Base-by-base conservation (phyloP, 441 rosid species). In the Bocquillonia castaneifolia region DNA sequence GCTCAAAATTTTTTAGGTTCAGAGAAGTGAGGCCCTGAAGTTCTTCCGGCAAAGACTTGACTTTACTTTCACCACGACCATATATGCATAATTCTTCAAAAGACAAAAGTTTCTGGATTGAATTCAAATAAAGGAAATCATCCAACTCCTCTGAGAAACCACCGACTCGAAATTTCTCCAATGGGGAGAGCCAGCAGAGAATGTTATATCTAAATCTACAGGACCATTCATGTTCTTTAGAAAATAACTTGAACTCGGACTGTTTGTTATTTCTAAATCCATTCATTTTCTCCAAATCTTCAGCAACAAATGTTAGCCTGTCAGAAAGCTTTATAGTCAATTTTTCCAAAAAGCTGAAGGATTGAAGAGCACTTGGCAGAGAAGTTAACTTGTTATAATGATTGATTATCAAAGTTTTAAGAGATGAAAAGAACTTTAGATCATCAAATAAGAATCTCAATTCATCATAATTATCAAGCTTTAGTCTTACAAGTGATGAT, bases 41-140 rank as follows among this genome's bases (percentile, higher is more conserved):
- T 52, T 77, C 72, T 52, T 70, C 22, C 0, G 80, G 80, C 34
- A 77, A 25, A 31, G 65, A 67, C 42, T 20, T 53, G 31, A 57
- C 64, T 10, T 70, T 77, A 5, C n/a, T n/a, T n/a, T n/a, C n/a
- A n/a, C n/a, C 45, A 14, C 78, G 73, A 10, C 81, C 78, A n/a
- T 1, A 13, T 55, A 77, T 55, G 0, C 2, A 1, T 28, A 69
- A 26, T 20, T 42, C 6, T 36, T 77, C 66, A 42, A 77, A 69
- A 34, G 71, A 59, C 0, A 54, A 32, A 48, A 60, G 53, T 29
- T 51, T 22, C 34, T 59, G 68, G 59, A 78, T 74, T 37, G 73
- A 72, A 61, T 37, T 57, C 15, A 78, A 51, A 39, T 67, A 45
- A n/a, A 74, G 67, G 26, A 74, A 72, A 29, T 48, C 66, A 32